A percentile compares a stretch with the other conserved stretches of the same genome.
Evolutionary conservation across 2,329 filamentous ascomycete genomes (phyloP).

Genomic region (Penicillium sp.): DNA sequence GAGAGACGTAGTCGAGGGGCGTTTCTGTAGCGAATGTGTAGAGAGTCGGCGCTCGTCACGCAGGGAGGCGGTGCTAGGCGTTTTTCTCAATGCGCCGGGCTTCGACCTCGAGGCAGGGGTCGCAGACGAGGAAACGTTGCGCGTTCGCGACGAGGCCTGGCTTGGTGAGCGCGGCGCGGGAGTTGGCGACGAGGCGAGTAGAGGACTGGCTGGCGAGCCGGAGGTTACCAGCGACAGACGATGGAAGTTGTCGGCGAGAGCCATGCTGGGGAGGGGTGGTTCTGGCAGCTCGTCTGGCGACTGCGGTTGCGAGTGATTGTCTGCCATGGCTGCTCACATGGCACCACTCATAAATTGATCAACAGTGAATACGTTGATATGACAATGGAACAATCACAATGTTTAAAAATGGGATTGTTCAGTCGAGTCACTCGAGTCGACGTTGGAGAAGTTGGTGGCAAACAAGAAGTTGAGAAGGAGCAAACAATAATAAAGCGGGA

Average conservation of each 20-base stretch:
- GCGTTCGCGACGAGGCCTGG: slow-evolving; percentile 9
- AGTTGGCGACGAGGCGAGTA: slow-evolving; percentile 24
- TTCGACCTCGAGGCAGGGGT: slow-evolving; percentile 10
- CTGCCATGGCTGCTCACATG: slow-evolving; percentile 11
- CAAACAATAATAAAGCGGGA: slow-evolving; percentile 7
- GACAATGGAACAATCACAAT: not conserved
- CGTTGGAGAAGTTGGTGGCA: not conserved
- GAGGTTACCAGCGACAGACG: slow-evolving; percentile 25
- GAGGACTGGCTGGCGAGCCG: slow-evolving; percentile 18
- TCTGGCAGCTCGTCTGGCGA: slow-evolving; percentile 4
- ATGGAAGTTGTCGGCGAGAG: slow-evolving; percentile 24
- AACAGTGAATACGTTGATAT: not conserved
- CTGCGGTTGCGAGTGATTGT: not conserved
- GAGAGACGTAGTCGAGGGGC: slow-evolving; percentile 34
- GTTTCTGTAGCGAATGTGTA: slow-evolving; percentile 34
- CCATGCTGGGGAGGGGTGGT: slow-evolving; percentile 17
- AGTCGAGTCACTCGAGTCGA: too few species aligned
- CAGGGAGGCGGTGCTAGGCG: slow-evolving; percentile 33
- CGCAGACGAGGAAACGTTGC: slow-evolving; percentile 17
- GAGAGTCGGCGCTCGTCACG: slow-evolving; percentile 36
- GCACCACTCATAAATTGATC: not conserved
- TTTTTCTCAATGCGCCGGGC: slow-evolving; percentile 21
- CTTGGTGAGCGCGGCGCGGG: slow-evolving; percentile 16
- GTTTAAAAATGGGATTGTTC: not conserved
- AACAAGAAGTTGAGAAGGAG: not conserved